Percentiles rank a stretch among this genome's conserved stretches.
Conservation (phyloP, 1,284 basidiomycete genomes). For the Melampsora americana region DNA sequence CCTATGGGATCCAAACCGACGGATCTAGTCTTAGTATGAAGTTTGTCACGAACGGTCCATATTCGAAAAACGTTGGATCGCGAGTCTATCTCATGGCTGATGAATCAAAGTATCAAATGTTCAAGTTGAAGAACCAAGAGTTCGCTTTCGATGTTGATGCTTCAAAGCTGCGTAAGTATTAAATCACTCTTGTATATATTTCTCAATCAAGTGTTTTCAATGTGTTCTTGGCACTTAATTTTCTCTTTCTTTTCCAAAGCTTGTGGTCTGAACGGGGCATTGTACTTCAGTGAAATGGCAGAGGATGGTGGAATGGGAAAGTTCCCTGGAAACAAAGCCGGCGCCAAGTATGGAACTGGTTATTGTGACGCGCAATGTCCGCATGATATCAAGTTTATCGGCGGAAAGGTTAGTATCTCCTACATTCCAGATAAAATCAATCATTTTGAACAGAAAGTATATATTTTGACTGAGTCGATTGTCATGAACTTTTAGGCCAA, state of each 20-base stretch:
- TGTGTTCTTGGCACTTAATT: no score
- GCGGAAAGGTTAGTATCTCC: constrained; percentile 57
- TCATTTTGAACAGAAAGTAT: no score
- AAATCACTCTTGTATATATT: no score
- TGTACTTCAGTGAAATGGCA: constrained; percentile 55
- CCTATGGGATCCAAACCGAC: constrained; percentile 20
- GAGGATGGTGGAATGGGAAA: constrained; percentile 48
- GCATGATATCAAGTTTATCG: constrained; percentile 63
- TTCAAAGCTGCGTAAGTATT: constrained; percentile 3
- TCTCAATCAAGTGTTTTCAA: no score
- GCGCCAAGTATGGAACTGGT: constrained; percentile 45
- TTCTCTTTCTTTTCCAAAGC: no score
- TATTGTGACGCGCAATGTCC: constrained; percentile 56
- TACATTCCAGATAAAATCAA: no score
- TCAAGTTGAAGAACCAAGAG: constrained; percentile 34
- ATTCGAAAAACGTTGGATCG: constrained; percentile 25
- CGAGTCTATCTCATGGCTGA: constrained; percentile 14
- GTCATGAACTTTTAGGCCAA: constrained; percentile 54
- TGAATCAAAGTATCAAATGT: constrained; percentile 27
- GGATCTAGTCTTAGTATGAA: not conserved
- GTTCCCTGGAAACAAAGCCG: constrained; percentile 20
- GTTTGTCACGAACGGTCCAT: constrained; percentile 24
- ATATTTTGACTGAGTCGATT: not conserved
- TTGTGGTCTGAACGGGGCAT: constrained; percentile 53
- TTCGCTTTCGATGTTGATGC: constrained; percentile 33